Percentiles rank a stretch among this genome's conserved stretches.
phyloP scores from a whole-genome alignment of 768 basidiomycete genomes.

The Suillus subalutaceus region DNA sequence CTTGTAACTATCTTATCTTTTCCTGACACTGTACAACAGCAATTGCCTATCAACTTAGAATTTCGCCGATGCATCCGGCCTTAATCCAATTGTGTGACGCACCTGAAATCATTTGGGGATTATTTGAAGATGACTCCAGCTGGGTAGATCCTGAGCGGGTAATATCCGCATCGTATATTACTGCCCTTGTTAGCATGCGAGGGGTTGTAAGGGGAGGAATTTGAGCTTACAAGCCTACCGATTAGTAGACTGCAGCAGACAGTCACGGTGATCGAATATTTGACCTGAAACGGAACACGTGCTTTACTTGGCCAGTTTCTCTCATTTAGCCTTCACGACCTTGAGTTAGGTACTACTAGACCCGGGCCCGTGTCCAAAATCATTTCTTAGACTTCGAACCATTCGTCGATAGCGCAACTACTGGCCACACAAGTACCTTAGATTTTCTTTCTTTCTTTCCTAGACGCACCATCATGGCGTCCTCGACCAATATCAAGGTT shows the following conservation, averaged over 20 bases:
- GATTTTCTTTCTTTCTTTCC: conserved; percentile 17
- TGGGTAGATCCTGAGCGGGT: neutral
- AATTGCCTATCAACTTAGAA: neutral
- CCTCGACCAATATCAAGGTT: conserved; percentile 93
- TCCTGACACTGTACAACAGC: conserved; percentile 26
- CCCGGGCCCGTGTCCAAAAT: conserved; percentile 9
- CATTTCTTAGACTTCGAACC: conserved; percentile 11
- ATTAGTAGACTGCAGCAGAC: neutral
- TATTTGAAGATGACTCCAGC: neutral
- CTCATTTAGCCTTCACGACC: conserved; percentile 23
- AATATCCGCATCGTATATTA: no score
- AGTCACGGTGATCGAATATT: neutral
- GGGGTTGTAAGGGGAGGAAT: neutral
- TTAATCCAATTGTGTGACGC: neutral
- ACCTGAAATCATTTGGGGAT: neutral
- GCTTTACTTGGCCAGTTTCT: conserved; percentile 4
- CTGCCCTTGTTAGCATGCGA: neutral
- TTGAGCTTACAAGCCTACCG: neutral
- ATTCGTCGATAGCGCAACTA: conserved; percentile 19
- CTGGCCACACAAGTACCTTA: conserved; percentile 19
- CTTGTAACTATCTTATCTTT: conserved; percentile 12
- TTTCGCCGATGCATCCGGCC: neutral
- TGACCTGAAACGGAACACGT: conserved; percentile 24
- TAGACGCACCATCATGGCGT: conserved; percentile 55
- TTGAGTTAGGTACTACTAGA: conserved; percentile 1